phyloP scores from a whole-genome alignment of 2,329 filamentous ascomycete genomes.

The Amylocarpus encephaloides region DNA sequence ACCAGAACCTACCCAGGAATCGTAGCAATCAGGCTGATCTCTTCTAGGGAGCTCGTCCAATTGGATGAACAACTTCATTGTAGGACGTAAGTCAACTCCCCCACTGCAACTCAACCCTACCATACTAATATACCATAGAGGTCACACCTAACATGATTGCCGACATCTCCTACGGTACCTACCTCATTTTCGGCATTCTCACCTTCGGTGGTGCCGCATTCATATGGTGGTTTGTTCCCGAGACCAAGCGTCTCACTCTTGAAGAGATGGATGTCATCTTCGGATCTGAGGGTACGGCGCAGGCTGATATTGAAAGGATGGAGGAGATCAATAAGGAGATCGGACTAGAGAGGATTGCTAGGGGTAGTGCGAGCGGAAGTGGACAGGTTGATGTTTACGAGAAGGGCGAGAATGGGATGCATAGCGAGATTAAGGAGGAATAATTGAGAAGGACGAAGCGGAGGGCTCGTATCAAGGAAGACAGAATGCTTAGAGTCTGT shows the following conservation, averaged over 20 bases:
- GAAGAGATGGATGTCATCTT: conserved; percentile 62
- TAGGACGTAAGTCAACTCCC: conserved; percentile 51
- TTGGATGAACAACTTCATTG: conserved; percentile 57
- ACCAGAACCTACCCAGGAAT: too few species aligned
- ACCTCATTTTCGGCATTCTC: conserved; percentile 62
- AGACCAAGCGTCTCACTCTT: conserved; percentile 46
- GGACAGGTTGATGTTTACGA: neutral
- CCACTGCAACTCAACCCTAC: neutral
- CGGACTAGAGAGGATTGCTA: conserved; percentile 42
- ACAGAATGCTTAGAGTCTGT: neutral
- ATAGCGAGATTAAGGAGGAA: conserved; percentile 3
- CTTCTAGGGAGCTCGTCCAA: conserved; percentile 37
- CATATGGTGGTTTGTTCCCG: conserved; percentile 44
- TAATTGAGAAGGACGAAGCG: neutral
- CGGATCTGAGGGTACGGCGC: conserved; percentile 58
- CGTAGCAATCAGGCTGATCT: too few species aligned
- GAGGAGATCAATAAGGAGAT: conserved; percentile 66
- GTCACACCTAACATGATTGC: conserved; percentile 63
- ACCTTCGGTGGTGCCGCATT: conserved; percentile 55
- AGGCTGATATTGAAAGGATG: conserved; percentile 64
- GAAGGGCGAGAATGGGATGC: neutral
- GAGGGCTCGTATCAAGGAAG: neutral
- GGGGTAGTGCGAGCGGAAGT: neutral
- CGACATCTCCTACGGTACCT: conserved; percentile 62
- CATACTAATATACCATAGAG: conserved; percentile 33